These are phyloP conservation scores for Hamamelis virginiana DNA, from an alignment of 164 flowering plant genomes.

Conservation along the genomic window DNA sequence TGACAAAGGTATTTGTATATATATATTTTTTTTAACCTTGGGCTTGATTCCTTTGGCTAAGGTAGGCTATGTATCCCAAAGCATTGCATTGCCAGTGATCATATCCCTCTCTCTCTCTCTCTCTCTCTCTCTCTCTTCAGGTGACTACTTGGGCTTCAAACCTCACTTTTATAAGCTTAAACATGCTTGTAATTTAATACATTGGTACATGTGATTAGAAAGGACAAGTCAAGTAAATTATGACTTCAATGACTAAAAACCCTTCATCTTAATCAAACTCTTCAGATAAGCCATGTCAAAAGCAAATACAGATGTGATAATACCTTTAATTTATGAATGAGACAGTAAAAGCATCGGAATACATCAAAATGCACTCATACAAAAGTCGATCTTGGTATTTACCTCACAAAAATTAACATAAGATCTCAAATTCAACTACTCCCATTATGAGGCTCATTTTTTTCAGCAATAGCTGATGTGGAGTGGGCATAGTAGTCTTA, in stretches of 20 bases:
- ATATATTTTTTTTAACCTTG: conserved; percentile 21
- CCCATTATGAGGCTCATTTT: too few relatives aligned
- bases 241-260: not conserved
- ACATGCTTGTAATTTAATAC: not conserved
- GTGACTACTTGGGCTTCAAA: conserved; percentile 12
- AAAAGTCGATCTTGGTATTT: too few relatives aligned
- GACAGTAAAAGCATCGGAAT: too few relatives aligned
- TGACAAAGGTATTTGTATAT: conserved; percentile 13
- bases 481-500: too few relatives aligned
- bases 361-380: too few relatives aligned
- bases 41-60: conserved; percentile 23
- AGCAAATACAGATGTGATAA: too few relatives aligned
- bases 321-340: too few relatives aligned
- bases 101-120: conserved; percentile 11
- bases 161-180: conserved; percentile 10
- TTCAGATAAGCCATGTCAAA: too few relatives aligned
- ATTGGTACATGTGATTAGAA: too few relatives aligned
- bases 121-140: conserved; percentile 7
- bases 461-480: too few relatives aligned
- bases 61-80: conserved; percentile 17
- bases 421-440: too few relatives aligned
- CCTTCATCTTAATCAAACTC: not conserved
- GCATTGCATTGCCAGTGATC: conserved; percentile 16
- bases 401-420: too few relatives aligned
- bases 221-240: not conserved